Percentiles rank a stretch among this genome's conserved stretches.
phyloP scores from a whole-genome alignment of 129 eudicot species.

The Centaurea solstitialis region DNA sequence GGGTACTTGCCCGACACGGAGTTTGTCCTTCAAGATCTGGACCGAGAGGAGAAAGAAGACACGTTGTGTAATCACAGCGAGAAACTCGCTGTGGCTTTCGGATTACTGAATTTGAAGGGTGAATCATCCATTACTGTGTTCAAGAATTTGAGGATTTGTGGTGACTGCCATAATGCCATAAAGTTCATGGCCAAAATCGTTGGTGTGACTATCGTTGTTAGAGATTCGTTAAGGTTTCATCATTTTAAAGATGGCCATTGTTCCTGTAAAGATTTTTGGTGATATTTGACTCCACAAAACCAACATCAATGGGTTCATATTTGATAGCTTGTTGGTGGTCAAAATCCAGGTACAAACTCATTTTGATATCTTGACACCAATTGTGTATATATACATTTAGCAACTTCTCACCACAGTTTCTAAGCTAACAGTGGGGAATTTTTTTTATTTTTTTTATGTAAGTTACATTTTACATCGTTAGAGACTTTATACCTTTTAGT shows the following conservation, averaged over 20 bases:
- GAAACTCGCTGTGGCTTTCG: conserved; percentile 91
- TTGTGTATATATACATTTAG: too few species aligned
- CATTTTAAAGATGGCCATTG: conserved; percentile 77
- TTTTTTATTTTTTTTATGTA: too few species aligned
- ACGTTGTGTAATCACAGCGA: conserved; percentile 86
- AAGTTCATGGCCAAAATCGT: conserved; percentile 71
- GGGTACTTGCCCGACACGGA: conserved; percentile 77
- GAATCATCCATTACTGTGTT: conserved; percentile 69
- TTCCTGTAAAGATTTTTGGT: conserved; percentile 92
- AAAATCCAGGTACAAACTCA: conserved; percentile 3
- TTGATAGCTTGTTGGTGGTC: not conserved
- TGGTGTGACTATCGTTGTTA: conserved; percentile 69
- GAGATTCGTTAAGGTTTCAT: conserved; percentile 90
- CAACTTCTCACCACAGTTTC: too few species aligned
- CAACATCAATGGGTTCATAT: not conserved
- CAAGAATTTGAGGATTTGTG: conserved; percentile 87
- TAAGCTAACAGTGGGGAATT: too few species aligned
- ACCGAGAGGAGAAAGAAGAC: conserved; percentile 75
- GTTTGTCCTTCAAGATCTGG: conserved; percentile 87
- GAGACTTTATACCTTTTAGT: too few species aligned
- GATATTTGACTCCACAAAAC: conserved; percentile 7
- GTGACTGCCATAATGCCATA: conserved; percentile 82
- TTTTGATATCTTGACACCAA: not conserved
- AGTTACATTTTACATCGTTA: too few species aligned
- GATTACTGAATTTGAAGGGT: conserved; percentile 67